Evolutionary conservation across 1,284 basidiomycete genomes (phyloP), one percentile per base, ranked within the genome.

Genomic region (Porogramme epimiltina): DNA sequence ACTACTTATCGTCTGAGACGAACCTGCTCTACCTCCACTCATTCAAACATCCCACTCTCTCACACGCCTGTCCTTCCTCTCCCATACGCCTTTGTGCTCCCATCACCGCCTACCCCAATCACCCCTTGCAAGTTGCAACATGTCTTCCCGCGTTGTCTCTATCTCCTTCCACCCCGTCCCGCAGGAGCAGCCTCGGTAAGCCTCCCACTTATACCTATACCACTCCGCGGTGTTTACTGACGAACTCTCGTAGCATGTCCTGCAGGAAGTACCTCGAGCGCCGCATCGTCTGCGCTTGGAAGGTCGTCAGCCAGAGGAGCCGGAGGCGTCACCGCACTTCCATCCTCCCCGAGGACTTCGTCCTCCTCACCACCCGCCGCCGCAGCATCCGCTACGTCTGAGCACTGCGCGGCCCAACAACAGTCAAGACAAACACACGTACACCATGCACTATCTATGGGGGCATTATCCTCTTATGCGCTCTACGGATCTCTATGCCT

Each of bases 221-320:
- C n/a, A 16, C 9, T 4, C 11, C 23, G 4, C 10, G 15, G 24
- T 37, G n/a, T 22, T n/a, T 37, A 36, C 23, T 33, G 52, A 44
- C 3, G n/a, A 2, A 36, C 44, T 8, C 18, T n/a, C 16, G n/a
- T 42, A 68, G 67, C 45, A 54, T 65, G 48, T 74, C 81, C 13
- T 72, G 70, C 59, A 67, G 73, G 24, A 82, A 81, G 59, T 73
- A 73, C 61, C 45, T 87, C 51, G 76, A 83, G 60, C 82, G 84
- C 44, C 79, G 79, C 60, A 67, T 85, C 56, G 66, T 86, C 50
- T 70, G 73, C 37, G 73, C 77, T 15, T 87, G 84, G 84, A 87
- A 87, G 63, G 70, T 74, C 36, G 67, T 86, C 60, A 85, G 82
- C 25, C 70, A 74, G 31, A 70, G 71, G 26, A 74, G 80, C 34